These are phyloP conservation scores for Hypericum androsaemum DNA, from an alignment of 345 rosid species.

Conservation along the genomic window DNA sequence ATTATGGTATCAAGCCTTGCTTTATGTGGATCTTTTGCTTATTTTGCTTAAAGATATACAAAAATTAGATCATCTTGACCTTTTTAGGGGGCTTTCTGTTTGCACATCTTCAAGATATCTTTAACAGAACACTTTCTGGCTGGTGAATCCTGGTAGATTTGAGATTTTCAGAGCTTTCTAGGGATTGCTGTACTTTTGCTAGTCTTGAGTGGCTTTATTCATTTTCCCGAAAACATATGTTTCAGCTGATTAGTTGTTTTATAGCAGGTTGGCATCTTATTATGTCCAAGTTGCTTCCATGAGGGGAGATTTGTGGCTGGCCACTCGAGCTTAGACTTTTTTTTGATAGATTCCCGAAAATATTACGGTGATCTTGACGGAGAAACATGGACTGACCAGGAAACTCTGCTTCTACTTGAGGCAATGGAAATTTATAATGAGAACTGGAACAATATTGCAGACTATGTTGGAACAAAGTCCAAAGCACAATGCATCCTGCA, in stretches of 20 bases:
- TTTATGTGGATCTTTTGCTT: neutral
- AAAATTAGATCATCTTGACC: neutral
- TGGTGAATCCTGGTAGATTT: no score
- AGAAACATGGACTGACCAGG: conserved; percentile 87
- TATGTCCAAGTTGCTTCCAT: conserved; percentile 77
- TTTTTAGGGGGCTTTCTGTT: neutral
- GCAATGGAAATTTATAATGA: conserved; percentile 79
- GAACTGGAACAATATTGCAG: conserved; percentile 88
- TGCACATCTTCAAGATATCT: no score
- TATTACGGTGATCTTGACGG: conserved; percentile 65
- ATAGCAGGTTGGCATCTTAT: conserved; percentile 62
- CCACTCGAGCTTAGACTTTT: conserved; percentile 87
- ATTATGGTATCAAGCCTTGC: no score
- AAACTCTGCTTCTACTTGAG: conserved; percentile 84
- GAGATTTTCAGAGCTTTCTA: no score
- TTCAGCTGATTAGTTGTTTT: conserved; percentile 17
- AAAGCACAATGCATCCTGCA: conserved; percentile 96
- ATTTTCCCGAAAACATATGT: no score
- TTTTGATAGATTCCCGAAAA: conserved; percentile 54
- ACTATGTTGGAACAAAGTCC: conserved; percentile 86
- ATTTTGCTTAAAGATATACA: neutral
- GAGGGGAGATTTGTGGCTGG: conserved; percentile 72
- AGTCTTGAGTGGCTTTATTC: no score
- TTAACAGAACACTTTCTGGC: no score
- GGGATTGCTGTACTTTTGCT: no score